Evolutionary conservation across 805 yeast species (phyloP).

Genomic region (Huiozyma naganishii): DNA sequence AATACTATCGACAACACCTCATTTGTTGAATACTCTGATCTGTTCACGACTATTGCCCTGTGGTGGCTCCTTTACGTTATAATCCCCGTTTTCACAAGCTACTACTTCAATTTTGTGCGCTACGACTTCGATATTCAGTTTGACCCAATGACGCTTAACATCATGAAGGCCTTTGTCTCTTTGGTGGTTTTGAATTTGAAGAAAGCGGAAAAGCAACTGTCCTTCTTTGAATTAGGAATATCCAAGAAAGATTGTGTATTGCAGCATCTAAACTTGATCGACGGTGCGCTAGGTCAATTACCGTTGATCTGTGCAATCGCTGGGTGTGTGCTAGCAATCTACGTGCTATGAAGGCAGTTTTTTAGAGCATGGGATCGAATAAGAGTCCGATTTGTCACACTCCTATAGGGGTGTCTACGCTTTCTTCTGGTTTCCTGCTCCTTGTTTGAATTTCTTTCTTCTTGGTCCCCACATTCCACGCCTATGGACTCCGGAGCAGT

Average conservation of each 20-base stretch:
- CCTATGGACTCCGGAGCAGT: no score
- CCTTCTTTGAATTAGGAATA: no score
- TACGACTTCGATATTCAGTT: conserved; percentile 19
- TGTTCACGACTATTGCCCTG: conserved; percentile 4
- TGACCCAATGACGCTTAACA: conserved; percentile 25
- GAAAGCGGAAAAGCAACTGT: no score
- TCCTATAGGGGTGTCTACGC: no score
- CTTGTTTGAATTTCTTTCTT: no score
- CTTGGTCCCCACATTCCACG: no score
- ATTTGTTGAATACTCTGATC: conserved; percentile 3
- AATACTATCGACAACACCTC: conserved; percentile 1
- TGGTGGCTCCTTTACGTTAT: conserved; percentile 12
- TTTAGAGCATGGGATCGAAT: no score
- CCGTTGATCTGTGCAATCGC: conserved; percentile 16
- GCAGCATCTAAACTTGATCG: no score
- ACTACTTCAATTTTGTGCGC: conserved; percentile 25
- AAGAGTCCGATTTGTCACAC: no score
- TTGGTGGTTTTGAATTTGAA: no score
- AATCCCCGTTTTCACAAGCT: conserved; percentile 15
- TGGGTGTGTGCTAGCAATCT: conserved; percentile 16
- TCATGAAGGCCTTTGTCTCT: conserved; percentile 16
- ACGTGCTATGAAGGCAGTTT: conserved; percentile 15
- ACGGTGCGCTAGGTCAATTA: conserved; percentile 11
- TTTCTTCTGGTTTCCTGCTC: no score
- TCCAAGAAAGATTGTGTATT: no score